Evolutionary conservation across 768 basidiomycete genomes (phyloP).

Genomic region (Boletales sp.): DNA sequence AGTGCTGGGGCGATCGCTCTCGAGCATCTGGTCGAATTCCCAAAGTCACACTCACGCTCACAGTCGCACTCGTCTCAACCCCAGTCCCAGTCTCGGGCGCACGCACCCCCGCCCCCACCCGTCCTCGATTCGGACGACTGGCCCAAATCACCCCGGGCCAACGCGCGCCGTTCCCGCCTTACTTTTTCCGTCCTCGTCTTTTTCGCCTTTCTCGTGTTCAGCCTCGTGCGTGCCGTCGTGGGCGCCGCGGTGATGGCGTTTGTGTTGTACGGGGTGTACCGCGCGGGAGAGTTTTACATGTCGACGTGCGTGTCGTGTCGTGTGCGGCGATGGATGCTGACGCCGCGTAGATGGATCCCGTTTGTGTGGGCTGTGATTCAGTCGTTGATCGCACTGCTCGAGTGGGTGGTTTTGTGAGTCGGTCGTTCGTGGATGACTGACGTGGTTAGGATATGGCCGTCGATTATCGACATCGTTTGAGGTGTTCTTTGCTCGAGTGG

Average conservation of each 20-base stretch:
- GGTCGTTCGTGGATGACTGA: neutral
- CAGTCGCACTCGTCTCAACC: neutral
- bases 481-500: no score
- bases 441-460: conserved; percentile 38
- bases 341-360: conserved; percentile 36
- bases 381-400: conserved; percentile 38
- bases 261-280: conserved; percentile 37
- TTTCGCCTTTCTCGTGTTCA: conserved; percentile 30
- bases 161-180: conserved; percentile 35
- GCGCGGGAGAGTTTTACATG: conserved; percentile 36
- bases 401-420: conserved; percentile 19
- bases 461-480: conserved; percentile 39
- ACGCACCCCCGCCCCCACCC: neutral
- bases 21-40: neutral
- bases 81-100: neutral
- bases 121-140: conserved; percentile 2
- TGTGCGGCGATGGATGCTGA: no score
- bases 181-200: conserved; percentile 41
- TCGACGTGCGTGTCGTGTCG: conserved; percentile 32
- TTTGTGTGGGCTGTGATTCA: conserved; percentile 41
- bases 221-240: conserved; percentile 37
- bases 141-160: conserved; percentile 21
- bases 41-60: neutral
- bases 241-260: conserved; percentile 38
- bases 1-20: conserved; percentile 2